phyloP scores from a whole-genome alignment of 225 moss, liverwort and hornwort genomes.

The Ulota crispa region DNA sequence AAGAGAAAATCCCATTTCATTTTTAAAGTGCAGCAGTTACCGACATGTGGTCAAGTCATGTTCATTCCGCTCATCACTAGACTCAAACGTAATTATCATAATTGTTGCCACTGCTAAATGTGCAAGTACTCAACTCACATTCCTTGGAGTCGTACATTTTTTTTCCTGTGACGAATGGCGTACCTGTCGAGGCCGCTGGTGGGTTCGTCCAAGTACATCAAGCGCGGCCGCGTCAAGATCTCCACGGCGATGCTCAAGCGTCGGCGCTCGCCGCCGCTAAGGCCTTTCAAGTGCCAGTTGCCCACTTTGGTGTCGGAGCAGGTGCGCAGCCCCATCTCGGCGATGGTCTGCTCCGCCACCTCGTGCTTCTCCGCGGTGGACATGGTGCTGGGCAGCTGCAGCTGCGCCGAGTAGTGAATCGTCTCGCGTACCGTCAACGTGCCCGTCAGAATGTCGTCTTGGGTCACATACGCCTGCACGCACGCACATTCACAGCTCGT shows the following conservation, averaged over 20 bases:
- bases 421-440: slow-evolving; percentile 53
- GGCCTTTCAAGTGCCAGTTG: slow-evolving; percentile 54
- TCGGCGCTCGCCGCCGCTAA: slow-evolving; percentile 49
- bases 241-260: slow-evolving; percentile 53
- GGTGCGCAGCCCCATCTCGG: slow-evolving; percentile 43
- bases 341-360: slow-evolving; percentile 40
- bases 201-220: slow-evolving; percentile 50
- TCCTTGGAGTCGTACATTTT: too few species aligned
- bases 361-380: slow-evolving; percentile 27
- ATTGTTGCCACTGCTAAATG: too few species aligned
- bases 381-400: slow-evolving; percentile 45
- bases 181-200: slow-evolving; percentile 56
- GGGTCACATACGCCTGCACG: slow-evolving; percentile 52
- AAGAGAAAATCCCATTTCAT: background rate
- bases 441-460: slow-evolving; percentile 48
- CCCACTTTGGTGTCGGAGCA: slow-evolving; percentile 46
- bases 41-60: background rate
- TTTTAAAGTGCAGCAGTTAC: background rate
- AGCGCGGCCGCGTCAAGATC: slow-evolving; percentile 40
- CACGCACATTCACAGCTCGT: too few species aligned
- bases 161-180: too few species aligned
- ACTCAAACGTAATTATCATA: too few species aligned
- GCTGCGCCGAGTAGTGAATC: slow-evolving; percentile 40
- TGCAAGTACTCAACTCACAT: too few species aligned
- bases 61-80: background rate